These are phyloP conservation scores for Phytomonas serpens DNA, from an alignment of 208 protist species.

Conservation along the genomic window DNA sequence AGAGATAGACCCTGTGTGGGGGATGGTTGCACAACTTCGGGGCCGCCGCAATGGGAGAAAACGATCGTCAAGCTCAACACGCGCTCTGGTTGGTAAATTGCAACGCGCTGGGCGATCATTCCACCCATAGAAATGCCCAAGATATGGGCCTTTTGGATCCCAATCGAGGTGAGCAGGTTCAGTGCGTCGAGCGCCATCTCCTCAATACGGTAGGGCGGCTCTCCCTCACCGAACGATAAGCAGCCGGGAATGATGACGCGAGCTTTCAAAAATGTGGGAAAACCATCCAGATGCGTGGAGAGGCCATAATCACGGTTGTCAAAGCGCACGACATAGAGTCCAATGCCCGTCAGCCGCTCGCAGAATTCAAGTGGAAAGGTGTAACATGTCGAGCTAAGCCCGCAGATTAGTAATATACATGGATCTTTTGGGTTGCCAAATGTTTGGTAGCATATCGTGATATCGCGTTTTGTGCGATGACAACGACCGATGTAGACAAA, in stretches of 20 bases:
- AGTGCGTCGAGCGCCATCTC: slow-evolving; percentile 68
- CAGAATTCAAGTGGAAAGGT: slow-evolving; percentile 29
- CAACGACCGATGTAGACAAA: slow-evolving; percentile 51
- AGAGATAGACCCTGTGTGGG: slow-evolving; percentile 21
- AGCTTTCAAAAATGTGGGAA: slow-evolving; percentile 8
- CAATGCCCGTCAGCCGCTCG: slow-evolving; percentile 27
- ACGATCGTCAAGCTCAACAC: slow-evolving; percentile 52
- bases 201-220: slow-evolving; percentile 42
- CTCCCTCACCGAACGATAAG: slow-evolving; percentile 29
- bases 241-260: slow-evolving; percentile 39
- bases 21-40: slow-evolving; percentile 25
- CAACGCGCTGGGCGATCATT: slow-evolving; percentile 73
- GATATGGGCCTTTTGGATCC: slow-evolving; percentile 51
- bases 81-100: slow-evolving; percentile 40
- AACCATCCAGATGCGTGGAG: slow-evolving; percentile 49
- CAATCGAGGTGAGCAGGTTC: slow-evolving; percentile 39
- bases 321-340: slow-evolving; percentile 71
- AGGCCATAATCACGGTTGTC: slow-evolving; percentile 72
- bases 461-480: slow-evolving; percentile 35
- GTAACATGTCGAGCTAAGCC: slow-evolving; percentile 28
- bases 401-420: slow-evolving; percentile 59
- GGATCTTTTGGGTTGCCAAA: slow-evolving; percentile 55
- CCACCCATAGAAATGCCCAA: slow-evolving; percentile 71
- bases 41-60: slow-evolving; percentile 40
- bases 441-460: slow-evolving; percentile 71